Evolutionary conservation across 1,139 yeast genomes (phyloP), one percentile per base, ranked within the genome.

Genomic region (Hemisphaericaspora subhashii): DNA sequence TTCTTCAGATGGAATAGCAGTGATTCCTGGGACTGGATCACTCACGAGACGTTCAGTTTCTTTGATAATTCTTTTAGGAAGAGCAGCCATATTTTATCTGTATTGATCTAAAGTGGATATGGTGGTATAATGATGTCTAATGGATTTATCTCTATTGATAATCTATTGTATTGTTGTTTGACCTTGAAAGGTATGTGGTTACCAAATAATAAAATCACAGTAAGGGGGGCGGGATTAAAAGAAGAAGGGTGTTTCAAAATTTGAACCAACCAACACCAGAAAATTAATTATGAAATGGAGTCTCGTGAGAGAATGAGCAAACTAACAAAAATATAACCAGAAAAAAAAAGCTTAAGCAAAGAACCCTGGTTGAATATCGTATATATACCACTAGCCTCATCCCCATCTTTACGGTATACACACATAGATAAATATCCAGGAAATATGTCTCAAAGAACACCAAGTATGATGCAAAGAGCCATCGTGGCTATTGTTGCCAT

Each of bases 21-120:
- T 76, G 55, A 92, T 94, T 2, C 98, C 98, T 1, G 97, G 95
- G 2, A 92, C 98, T 0, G 98, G 98, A 54, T 94, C 98, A 28
- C 90, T 81, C 27, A 85, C 85, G 34, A 92, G 71, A 49, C 97
- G 74, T 60, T 92, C 96, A 7, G 98, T 90, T 66, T 94, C 98
- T 62, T 89, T 88, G 48, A 88, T 86, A 53, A 89, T 89, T 71
- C 97, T 78, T 65, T 87, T 89, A 37, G 96, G 95, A 60, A 84
- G 68, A 1, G 83, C 74, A 3, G 83, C 79, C 85, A 79, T 79
- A 9, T 45, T 18, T 6, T 13, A 11, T n/a, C n/a, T n/a, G n/a
- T n/a, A n/a, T n/a, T n/a, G n/a, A n/a, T n/a, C n/a, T n/a, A n/a
- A n/a, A n/a, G n/a, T n/a, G n/a, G n/a, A n/a, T n/a, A n/a, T n/a